phyloP scores from a whole-genome alignment of 2,329 filamentous ascomycete genomes.

The Exophiala sp. region DNA sequence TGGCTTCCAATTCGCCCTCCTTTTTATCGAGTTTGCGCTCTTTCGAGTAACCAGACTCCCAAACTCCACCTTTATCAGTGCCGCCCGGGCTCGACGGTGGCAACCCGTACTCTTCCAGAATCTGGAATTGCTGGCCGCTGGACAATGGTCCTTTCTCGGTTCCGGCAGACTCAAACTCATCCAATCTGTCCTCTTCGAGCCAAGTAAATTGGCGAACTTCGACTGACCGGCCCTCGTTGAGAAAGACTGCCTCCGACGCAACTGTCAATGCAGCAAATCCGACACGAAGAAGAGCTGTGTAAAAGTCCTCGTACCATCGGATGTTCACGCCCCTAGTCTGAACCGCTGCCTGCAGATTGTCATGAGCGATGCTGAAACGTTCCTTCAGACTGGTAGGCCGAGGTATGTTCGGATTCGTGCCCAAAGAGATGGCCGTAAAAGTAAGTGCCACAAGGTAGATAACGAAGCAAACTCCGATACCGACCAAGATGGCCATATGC shows the following conservation, averaged over 20 bases:
- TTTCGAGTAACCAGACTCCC: constrained; percentile 46
- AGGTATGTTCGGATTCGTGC: constrained; percentile 47
- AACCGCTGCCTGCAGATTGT: constrained; percentile 88
- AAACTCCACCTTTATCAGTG: constrained; percentile 33
- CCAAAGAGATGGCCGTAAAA: constrained; percentile 66
- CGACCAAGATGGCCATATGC: constrained; percentile 78
- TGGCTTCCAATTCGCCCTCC: constrained; percentile 25
- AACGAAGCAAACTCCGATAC: constrained; percentile 68
- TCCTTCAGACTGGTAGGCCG: constrained; percentile 50
- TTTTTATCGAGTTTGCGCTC: constrained; percentile 45
- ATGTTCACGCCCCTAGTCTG: constrained; percentile 78
- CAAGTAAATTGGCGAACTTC: constrained; percentile 75
- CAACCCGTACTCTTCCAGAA: constrained; percentile 29
- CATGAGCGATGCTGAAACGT: constrained; percentile 68
- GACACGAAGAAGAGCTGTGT: constrained; percentile 79
- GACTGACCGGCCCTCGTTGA: constrained; percentile 81
- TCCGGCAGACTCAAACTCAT: constrained; percentile 63
- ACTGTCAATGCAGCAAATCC: constrained; percentile 88
- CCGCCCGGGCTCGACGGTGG: constrained; percentile 33
- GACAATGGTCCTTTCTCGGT: constrained; percentile 24
- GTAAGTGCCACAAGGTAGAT: constrained; percentile 77
- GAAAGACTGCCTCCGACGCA: constrained; percentile 90
- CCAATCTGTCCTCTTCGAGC: constrained; percentile 82
- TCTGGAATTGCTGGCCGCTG: constrained; percentile 29
- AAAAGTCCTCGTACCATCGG: constrained; percentile 89